Evolutionary conservation across 2,329 filamentous ascomycete species (phyloP).

Genomic region (Nothomitra cinnamomea): DNA sequence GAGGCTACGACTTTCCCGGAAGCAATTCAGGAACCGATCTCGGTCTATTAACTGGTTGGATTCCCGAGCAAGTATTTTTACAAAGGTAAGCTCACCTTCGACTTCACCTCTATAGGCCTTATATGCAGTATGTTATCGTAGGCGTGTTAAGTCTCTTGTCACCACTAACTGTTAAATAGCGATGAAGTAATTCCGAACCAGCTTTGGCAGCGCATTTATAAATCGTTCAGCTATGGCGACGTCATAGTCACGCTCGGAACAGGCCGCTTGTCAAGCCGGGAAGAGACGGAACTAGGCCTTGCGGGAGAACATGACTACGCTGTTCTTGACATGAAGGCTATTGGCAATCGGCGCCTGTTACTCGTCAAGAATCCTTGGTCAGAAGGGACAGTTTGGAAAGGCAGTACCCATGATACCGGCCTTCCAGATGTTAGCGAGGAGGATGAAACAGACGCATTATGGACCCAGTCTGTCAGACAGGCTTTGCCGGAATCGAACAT

Average conservation of each 20-base stretch:
- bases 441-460: conserved; percentile 17
- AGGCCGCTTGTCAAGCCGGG: conserved; percentile 56
- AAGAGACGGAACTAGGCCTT: conserved; percentile 67
- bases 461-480: neutral
- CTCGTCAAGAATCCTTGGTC: conserved; percentile 95
- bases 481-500: neutral
- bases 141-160: neutral
- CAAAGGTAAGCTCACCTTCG: conserved; percentile 37
- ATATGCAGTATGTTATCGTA: neutral
- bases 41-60: conserved; percentile 87
- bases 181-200: conserved; percentile 61
- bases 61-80: conserved; percentile 86
- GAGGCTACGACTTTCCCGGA: conserved; percentile 93
- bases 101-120: neutral
- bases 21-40: conserved; percentile 94
- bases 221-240: conserved; percentile 59
- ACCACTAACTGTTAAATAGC: conserved; percentile 23
- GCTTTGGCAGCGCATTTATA: conserved; percentile 62
- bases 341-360: conserved; percentile 45
- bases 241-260: conserved; percentile 84
- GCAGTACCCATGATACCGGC: conserved; percentile 18
- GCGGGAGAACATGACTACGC: conserved; percentile 90
- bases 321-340: conserved; percentile 60
- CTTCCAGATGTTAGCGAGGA: conserved; percentile 8
- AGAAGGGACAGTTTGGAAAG: conserved; percentile 59